Percentiles rank a stretch among this genome's conserved stretches.
phyloP scores from a whole-genome alignment of 805 yeast species.

The Ogataea ramenticola region DNA sequence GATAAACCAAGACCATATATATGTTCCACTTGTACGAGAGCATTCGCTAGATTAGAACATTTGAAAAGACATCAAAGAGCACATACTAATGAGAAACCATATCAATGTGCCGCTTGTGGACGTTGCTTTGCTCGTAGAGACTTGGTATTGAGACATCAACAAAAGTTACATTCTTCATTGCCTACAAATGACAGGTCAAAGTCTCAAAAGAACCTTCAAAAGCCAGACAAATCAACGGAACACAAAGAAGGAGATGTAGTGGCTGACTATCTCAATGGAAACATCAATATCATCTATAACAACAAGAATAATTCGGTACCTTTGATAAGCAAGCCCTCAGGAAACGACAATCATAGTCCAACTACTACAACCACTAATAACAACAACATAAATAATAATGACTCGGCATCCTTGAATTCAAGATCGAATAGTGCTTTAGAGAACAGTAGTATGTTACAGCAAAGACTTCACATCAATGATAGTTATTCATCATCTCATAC shows the following conservation, averaged over 20 bases:
- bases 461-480: neutral
- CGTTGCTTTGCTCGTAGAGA: slow-evolving; percentile 91
- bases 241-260: slow-evolving; percentile 25
- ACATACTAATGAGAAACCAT: slow-evolving; percentile 94
- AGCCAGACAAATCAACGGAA: slow-evolving; percentile 5
- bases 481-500: neutral
- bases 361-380: no score
- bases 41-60: slow-evolving; percentile 93
- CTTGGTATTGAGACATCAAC: slow-evolving; percentile 86
- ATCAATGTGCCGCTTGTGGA: slow-evolving; percentile 93
- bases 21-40: slow-evolving; percentile 86
- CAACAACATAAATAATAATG: neutral
- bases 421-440: neutral
- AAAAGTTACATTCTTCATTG: slow-evolving; percentile 68
- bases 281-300: slow-evolving; percentile 44
- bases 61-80: slow-evolving; percentile 88
- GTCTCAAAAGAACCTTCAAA: slow-evolving; percentile 24
- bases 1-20: slow-evolving; percentile 93
- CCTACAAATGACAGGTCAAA: slow-evolving; percentile 31
- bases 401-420: neutral
- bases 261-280: slow-evolving; percentile 34
- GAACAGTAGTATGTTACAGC: neutral
- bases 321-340: slow-evolving; percentile 10
- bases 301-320: slow-evolving; percentile 49
- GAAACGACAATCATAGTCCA: neutral